phyloP scores from a whole-genome alignment of 139 green algal genomes.

The Auxenochlorella pyrenoidosa region DNA sequence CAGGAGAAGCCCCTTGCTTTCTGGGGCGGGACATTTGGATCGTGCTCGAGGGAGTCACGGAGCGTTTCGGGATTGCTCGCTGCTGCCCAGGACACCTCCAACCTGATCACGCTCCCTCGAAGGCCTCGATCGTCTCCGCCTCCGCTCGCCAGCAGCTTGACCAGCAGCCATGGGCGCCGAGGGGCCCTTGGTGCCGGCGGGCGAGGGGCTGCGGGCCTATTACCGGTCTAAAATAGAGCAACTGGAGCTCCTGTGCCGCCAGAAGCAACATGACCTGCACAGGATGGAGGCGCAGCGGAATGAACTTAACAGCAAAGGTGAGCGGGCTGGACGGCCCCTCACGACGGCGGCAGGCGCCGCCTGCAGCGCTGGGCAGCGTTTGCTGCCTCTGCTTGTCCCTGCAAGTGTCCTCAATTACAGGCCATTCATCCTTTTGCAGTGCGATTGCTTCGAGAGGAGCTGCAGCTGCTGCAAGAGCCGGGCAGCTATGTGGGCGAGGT shows the following conservation, averaged over 20 bases:
- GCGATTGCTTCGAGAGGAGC: slow-evolving; percentile 94
- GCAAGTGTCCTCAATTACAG: background rate
- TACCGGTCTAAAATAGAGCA: slow-evolving; percentile 95
- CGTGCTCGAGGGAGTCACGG: background rate
- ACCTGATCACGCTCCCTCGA: background rate
- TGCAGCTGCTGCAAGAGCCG: slow-evolving; percentile 98
- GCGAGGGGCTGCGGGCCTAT: slow-evolving; percentile 74
- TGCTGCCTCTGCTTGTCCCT: background rate
- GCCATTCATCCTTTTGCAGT: slow-evolving; percentile 79
- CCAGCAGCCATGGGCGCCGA: background rate
- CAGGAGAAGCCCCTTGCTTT: background rate
- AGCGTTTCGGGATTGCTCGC: background rate
- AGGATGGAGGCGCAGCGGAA: slow-evolving; percentile 98
- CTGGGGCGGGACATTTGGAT: too few relatives aligned
- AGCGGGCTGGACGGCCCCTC: background rate
- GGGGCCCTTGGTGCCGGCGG: background rate
- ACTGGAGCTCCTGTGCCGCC: slow-evolving; percentile 90
- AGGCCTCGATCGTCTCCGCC: background rate
- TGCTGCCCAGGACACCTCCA: background rate
- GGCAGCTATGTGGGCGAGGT: slow-evolving; percentile 99
- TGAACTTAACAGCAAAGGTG: slow-evolving; percentile 97
- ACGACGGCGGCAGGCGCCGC: background rate
- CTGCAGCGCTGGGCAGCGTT: background rate
- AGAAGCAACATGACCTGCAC: slow-evolving; percentile 94
- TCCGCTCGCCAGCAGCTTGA: background rate